A percentile compares a stretch with the other conserved stretches of the same genome.
phyloP scores from a whole-genome alignment of 768 basidiomycete species.

The Trametes gibbosa region DNA sequence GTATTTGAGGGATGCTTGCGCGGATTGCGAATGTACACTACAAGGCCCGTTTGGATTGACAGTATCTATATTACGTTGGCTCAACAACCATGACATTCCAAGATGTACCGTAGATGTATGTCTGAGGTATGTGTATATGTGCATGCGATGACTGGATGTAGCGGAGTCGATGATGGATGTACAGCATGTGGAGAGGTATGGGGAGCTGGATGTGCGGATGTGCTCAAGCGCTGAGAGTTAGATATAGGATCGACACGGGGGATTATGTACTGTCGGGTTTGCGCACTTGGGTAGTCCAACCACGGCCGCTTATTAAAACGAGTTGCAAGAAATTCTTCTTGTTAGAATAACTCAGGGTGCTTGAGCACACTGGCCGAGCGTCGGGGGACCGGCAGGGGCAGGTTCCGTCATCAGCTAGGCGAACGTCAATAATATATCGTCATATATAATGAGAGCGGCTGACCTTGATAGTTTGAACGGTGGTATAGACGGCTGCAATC shows the following conservation, averaged over 20 bases:
- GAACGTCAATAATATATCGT: background rate
- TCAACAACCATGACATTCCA: no score
- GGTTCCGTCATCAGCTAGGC: constrained; percentile 62
- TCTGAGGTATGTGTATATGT: background rate
- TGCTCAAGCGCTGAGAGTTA: background rate
- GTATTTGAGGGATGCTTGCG: no score
- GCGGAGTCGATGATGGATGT: background rate
- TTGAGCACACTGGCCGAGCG: constrained; percentile 21
- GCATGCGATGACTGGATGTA: background rate
- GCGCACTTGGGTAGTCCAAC: no score
- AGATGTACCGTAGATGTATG: no score
- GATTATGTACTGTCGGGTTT: no score
- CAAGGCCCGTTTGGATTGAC: no score
- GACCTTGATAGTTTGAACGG: constrained; percentile 72
- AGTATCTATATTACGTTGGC: no score
- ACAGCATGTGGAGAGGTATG: background rate
- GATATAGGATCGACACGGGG: no score
- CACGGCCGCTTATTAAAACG: no score
- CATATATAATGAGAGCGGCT: constrained; percentile 17
- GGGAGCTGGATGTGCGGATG: background rate
- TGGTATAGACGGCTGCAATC: constrained; percentile 73
- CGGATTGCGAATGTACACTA: no score
- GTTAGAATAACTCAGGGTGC: background rate
- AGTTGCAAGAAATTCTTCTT: no score
- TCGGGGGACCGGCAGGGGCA: constrained; percentile 36